Base-by-base conservation (phyloP, 2,329 filamentous ascomycete species). In the Lasiodiplodia sp. region DNA sequence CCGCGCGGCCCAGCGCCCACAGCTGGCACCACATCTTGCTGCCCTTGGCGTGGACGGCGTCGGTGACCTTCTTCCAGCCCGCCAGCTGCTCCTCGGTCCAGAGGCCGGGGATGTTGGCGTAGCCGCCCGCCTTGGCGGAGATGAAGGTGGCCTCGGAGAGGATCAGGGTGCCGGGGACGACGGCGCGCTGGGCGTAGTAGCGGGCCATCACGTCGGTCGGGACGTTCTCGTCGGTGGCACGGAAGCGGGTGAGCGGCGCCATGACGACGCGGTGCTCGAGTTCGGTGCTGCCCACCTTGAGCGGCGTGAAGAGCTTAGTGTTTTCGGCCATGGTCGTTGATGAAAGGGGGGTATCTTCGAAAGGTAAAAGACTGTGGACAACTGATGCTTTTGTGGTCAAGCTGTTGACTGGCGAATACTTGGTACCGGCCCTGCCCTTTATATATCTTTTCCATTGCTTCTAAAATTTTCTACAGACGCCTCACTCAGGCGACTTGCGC, bases 11-110 rank as follows among this genome's bases (percentile, higher is more conserved):
- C 6, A 88, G 79, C 0, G 84, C 85, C 83, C 88, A 91, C 0
- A 92, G 80, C 74, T 92, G 90, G 2, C 84, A 76, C 77, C 83
- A 91, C 65, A 91, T 88, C 74, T 83, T 87, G 25, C 83, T 85
- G 8, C 86, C 86, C 72, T 89, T 89, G 25, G 81, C 81, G 75
- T 92, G 90, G 0, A 92, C 88, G 0, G 85, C 86, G 37, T 88
- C 84, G 2, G 86, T 88, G 51, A 92, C 79, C 16, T 83, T 78
- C 70, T 84, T 87, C 90, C 89, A 92, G 0, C 81, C 85, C 1
- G 81, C 82, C 52, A 90, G 82, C 69, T 91, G 88, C 18, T 81
- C 82, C 12, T 73, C 68, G 16, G 63, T 75, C 71, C 72, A 78
- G 67, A 79, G 75, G 2, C 75, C 76, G 16, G 76, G 69, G 14